Conservation (phyloP, 495 filamentous ascomycete genomes). For the Penicillium dipodomyicola region DNA sequence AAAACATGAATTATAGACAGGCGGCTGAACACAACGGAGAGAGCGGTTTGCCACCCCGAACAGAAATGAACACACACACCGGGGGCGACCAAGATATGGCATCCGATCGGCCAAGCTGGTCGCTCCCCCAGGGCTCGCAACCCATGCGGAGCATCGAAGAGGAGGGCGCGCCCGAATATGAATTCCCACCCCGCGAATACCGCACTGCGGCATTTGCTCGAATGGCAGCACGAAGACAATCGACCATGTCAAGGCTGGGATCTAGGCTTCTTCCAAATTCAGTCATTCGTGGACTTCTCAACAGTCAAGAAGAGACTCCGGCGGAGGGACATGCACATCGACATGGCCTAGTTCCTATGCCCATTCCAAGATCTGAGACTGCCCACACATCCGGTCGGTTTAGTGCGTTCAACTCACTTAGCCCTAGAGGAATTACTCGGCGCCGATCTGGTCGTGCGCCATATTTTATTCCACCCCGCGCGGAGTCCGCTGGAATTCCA, state of each 20-base stretch:
- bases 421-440: slow-evolving; percentile 40
- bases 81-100: slow-evolving; percentile 13
- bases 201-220: slow-evolving; percentile 40
- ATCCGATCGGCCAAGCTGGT: slow-evolving; percentile 14
- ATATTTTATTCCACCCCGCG: slow-evolving; percentile 40
- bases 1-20: slow-evolving; percentile 42
- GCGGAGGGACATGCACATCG: slow-evolving; percentile 52
- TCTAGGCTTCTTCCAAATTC: slow-evolving; percentile 52
- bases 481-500: slow-evolving; percentile 29
- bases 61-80: slow-evolving; percentile 18
- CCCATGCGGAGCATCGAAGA: slow-evolving; percentile 41
- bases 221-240: slow-evolving; percentile 48
- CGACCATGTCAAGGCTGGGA: slow-evolving; percentile 51
- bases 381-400: slow-evolving; percentile 41
- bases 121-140: slow-evolving; percentile 16
- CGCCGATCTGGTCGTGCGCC: slow-evolving; percentile 39
- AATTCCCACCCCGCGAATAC: slow-evolving; percentile 29
- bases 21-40: slow-evolving; percentile 32
- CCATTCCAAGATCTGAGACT: slow-evolving; percentile 39
- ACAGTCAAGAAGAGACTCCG: slow-evolving; percentile 48
- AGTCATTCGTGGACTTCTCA: slow-evolving; percentile 44
- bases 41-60: slow-evolving; percentile 19
- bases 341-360: slow-evolving; percentile 43
- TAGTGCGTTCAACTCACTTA: slow-evolving; percentile 42
- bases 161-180: slow-evolving; percentile 29